Evolutionary conservation across 169 alveolate species (phyloP).

Genomic region (Miamiensis avidus): DNA sequence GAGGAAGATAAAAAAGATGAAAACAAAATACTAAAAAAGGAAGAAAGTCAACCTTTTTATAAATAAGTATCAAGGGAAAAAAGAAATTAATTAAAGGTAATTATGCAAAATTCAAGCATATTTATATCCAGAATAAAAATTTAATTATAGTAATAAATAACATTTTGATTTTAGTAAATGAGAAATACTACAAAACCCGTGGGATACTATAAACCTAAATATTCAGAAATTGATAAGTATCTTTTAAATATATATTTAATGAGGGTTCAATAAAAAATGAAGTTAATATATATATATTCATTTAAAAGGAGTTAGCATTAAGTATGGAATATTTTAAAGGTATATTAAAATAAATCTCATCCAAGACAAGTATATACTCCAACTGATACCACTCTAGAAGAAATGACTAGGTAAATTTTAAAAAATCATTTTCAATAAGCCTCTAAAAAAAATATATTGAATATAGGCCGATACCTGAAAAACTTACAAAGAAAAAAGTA

Average conservation of each 20-base stretch:
- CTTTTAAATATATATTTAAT: not conserved
- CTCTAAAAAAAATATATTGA: not conserved
- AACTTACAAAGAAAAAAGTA: not conserved
- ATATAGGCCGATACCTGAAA: conserved; percentile 25
- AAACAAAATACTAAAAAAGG: not conserved
- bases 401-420: not conserved
- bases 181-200: conserved; percentile 13
- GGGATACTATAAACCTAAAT: conserved; percentile 37
- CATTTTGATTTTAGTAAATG: too few relatives aligned
- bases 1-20: conserved; percentile 8
- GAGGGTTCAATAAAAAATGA: not conserved
- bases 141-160: not conserved
- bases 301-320: conserved; percentile 14
- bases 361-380: conserved; percentile 9
- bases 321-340: conserved; percentile 28
- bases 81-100: conserved; percentile 27
- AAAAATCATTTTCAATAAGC: not conserved
- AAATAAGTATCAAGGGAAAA: conserved; percentile 40
- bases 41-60: conserved; percentile 30
- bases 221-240: conserved; percentile 40
- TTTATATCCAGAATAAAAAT: not conserved
- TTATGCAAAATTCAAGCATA: too few relatives aligned
- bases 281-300: conserved; percentile 3
- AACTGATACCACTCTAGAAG: not conserved
- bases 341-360: conserved; percentile 13